Conservation (phyloP, 2,329 filamentous ascomycete species). For the Phaeophleospora eucalypticola region DNA sequence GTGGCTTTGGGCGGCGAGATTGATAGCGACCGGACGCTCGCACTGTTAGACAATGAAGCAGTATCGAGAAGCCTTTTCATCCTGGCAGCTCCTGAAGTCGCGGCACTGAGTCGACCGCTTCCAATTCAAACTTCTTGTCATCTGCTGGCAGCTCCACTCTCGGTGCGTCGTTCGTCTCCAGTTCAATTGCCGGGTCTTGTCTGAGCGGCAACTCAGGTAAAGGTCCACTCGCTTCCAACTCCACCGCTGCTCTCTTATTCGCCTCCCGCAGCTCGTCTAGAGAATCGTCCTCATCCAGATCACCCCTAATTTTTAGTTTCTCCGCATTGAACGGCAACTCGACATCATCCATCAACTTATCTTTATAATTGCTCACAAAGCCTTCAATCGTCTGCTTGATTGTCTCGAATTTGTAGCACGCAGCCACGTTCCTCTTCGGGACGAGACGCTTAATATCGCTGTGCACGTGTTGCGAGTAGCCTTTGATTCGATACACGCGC, state of each 20-base stretch:
- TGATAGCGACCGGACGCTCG: slow-evolving; percentile 7
- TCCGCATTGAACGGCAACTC: slow-evolving; percentile 10
- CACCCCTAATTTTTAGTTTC: too few relatives aligned
- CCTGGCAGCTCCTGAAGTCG: too few relatives aligned
- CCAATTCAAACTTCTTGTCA: slow-evolving; percentile 1
- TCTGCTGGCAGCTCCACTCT: slow-evolving; percentile 1
- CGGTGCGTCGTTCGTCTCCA: background rate
- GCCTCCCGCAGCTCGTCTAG: background rate
- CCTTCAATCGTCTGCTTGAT: slow-evolving; percentile 17
- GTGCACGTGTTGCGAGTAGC: slow-evolving; percentile 21
- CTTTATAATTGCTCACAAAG: slow-evolving; percentile 20
- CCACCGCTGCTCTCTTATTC: background rate
- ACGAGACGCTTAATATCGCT: slow-evolving; percentile 18
- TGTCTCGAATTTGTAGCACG: slow-evolving; percentile 17
- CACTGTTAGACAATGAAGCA: too few relatives aligned
- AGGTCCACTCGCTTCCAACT: background rate
- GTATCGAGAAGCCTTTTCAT: too few relatives aligned
- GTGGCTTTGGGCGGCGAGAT: slow-evolving; percentile 27
- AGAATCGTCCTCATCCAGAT: slow-evolving; percentile 3
- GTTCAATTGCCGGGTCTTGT: background rate
- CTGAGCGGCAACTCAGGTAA: background rate
- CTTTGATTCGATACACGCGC: slow-evolving; percentile 17
- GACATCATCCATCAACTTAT: slow-evolving; percentile 20
- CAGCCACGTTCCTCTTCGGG: slow-evolving; percentile 15
- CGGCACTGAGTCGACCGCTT: background rate